Conservation (phyloP, 805 yeast genomes). For the Ogataea trehaloabstinens region DNA sequence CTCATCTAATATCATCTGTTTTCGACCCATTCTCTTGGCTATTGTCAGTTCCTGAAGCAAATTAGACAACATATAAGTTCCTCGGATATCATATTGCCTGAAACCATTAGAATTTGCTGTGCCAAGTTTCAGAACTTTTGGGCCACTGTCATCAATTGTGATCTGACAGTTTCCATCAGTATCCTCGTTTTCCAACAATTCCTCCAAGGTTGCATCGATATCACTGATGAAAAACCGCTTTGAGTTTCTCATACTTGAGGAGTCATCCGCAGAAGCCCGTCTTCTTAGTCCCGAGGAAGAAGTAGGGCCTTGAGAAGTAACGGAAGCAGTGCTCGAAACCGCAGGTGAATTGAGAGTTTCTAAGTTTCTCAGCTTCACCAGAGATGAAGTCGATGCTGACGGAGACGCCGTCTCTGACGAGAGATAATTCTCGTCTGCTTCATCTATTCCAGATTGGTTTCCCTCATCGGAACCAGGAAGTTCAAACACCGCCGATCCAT, state of each 20-base stretch:
- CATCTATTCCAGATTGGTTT: constrained; percentile 6
- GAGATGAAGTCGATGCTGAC: constrained; percentile 20
- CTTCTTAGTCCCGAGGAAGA: constrained; percentile 28
- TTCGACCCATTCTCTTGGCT: constrained; percentile 77
- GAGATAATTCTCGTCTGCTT: not conserved
- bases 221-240: constrained; percentile 68
- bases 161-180: constrained; percentile 83
- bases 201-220: constrained; percentile 68
- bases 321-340: not conserved
- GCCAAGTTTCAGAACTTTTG: constrained; percentile 75
- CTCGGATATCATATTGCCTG: constrained; percentile 69
- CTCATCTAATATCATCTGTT: constrained; percentile 77
- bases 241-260: constrained; percentile 31
- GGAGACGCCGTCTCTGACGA: constrained; percentile 11
- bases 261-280: constrained; percentile 55
- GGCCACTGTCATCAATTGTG: constrained; percentile 82
- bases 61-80: constrained; percentile 87
- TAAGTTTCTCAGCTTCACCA: constrained; percentile 15
- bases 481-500: constrained; percentile 19
- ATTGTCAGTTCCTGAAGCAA: constrained; percentile 84
- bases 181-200: constrained; percentile 73
- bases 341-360: constrained; percentile 7
- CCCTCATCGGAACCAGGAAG: constrained; percentile 8
- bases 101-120: constrained; percentile 85
- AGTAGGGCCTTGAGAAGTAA: not conserved